Base-by-base conservation (phyloP, 345 rosid species). In the Cardiospermum halicacabum region DNA sequence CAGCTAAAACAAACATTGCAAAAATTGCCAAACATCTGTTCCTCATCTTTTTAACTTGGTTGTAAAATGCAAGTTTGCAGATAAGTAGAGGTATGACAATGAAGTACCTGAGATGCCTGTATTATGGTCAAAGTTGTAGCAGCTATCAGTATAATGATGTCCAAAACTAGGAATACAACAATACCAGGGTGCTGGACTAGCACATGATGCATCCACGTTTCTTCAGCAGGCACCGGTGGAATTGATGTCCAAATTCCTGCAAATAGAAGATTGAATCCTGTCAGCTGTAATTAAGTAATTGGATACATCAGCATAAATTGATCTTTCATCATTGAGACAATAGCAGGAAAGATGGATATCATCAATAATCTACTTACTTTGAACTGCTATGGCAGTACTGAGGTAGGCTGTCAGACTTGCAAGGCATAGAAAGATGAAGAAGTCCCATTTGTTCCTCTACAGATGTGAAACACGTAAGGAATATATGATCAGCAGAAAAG, bases 381-480 rank as follows among this genome's bases (percentile, higher is more conserved):
- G 89, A 81, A 89, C 18, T 61, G 99, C 78, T 69, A 85, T 12
- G 11, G 71, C 73, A 31, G 77, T 88, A 71, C 84, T 74, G 27
- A 87, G 8, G 31, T 69, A 65, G 18, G 97, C 81, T 13, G 91
- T 77, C 61, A 75, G 53, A 65, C 81, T 80, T 74, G 87, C 97
- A 82, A 89, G 37, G 81, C 86, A 77, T 24, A 84, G 56, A 71
- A 94, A 89, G 62, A 84, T 63, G 76, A 94, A 82, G 81, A 91
- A 94, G 75, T 91, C 97, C 19, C 96, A 74, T 72, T 87, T 94
- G 75, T 94, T 94, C 82, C 80, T 85, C 99, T 94, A 85, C 74
- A 71, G 69, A 67, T 25, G 69, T 30, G 1, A 16, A 37, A 62
- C 40, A 68, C 31, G 25, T 4, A 48, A 32, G 21, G 16, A 25